Percentiles rank a stretch among this genome's conserved stretches.
Conservation (phyloP, 768 basidiomycete genomes). For the Holtermannia corniformis region DNA sequence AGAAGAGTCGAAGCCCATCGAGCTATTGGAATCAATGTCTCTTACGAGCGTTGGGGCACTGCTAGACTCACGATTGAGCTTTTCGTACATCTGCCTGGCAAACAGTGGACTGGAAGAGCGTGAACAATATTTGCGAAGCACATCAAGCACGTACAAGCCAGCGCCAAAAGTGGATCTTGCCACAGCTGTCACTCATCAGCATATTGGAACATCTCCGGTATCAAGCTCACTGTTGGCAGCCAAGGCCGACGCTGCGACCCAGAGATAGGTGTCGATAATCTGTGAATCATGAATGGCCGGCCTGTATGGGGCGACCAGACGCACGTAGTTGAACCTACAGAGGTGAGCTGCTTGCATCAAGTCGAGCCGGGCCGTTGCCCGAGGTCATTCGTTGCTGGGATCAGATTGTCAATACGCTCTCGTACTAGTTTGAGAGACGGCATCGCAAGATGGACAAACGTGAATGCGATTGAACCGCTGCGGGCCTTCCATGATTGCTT, state of each 20-base stretch:
- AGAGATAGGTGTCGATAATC: slow-evolving; percentile 44
- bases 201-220: background rate
- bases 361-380: too few relatives aligned
- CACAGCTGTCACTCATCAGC: slow-evolving; percentile 17
- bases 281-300: too few relatives aligned
- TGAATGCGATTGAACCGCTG: too few relatives aligned
- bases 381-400: slow-evolving; percentile 76
- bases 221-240: slow-evolving; percentile 33
- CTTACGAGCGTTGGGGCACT: background rate
- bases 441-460: background rate
- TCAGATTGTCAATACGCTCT: slow-evolving; percentile 69
- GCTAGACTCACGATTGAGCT: slow-evolving; percentile 28
- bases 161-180: slow-evolving; percentile 36
- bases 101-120: slow-evolving; percentile 29
- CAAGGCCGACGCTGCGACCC: slow-evolving; percentile 43
- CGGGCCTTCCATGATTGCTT: too few relatives aligned
- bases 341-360: too few relatives aligned
- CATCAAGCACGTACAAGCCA: slow-evolving; percentile 17
- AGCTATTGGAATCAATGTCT: slow-evolving; percentile 2
- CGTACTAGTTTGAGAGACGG: slow-evolving; percentile 41
- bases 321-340: slow-evolving; percentile 34
- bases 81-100: slow-evolving; percentile 42
- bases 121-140: background rate
- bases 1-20: slow-evolving; percentile 43
- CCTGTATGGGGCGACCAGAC: too few relatives aligned